These are phyloP conservation scores for Fraxinus albicans DNA, from an alignment of 305 asterid species.

Conservation along the genomic window DNA sequence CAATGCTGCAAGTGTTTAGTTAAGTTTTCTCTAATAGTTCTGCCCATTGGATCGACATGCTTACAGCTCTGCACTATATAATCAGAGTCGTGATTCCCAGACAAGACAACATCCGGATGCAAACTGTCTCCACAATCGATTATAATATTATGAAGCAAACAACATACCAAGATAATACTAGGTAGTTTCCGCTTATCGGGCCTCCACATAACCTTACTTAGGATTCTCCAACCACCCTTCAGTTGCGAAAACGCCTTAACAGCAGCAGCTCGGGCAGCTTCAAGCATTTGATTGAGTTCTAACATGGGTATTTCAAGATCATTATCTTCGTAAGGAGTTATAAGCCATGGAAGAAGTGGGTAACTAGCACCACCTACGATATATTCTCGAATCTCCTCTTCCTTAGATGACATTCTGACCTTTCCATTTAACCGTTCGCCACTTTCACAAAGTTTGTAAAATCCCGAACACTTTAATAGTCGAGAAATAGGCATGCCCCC, in stretches of 20 bases:
- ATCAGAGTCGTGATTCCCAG: conserved; percentile 62
- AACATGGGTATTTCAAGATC: conserved; percentile 26
- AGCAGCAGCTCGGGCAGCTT: conserved; percentile 53
- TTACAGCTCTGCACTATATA: conserved; percentile 58
- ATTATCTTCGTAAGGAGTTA: conserved; percentile 58
- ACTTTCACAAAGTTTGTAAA: conserved; percentile 72
- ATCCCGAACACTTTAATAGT: conserved; percentile 67
- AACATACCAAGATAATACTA: conserved; percentile 81
- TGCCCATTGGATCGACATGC: conserved; percentile 62
- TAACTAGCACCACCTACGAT: conserved; percentile 70
- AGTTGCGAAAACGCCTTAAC: conserved; percentile 67
- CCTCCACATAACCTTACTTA: conserved; percentile 96
- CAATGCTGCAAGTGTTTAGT: conserved; percentile 37
- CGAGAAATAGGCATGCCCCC: conserved; percentile 89
- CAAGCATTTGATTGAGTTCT: conserved; percentile 51
- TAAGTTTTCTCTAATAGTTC: conserved; percentile 52
- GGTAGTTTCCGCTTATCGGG: conserved; percentile 91
- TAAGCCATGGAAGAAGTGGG: conserved; percentile 95
- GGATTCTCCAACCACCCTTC: conserved; percentile 95
- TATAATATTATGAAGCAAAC: conserved; percentile 82
- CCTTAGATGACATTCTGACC: conserved; percentile 23
- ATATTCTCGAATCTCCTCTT: conserved; percentile 64
- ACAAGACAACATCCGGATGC: conserved; percentile 58
- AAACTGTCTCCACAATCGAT: conserved; percentile 79
- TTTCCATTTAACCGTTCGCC: conserved; percentile 70